These are phyloP conservation scores for Grosmannia serpens DNA, from an alignment of 2,329 filamentous ascomycete species.

Conservation along the genomic window DNA sequence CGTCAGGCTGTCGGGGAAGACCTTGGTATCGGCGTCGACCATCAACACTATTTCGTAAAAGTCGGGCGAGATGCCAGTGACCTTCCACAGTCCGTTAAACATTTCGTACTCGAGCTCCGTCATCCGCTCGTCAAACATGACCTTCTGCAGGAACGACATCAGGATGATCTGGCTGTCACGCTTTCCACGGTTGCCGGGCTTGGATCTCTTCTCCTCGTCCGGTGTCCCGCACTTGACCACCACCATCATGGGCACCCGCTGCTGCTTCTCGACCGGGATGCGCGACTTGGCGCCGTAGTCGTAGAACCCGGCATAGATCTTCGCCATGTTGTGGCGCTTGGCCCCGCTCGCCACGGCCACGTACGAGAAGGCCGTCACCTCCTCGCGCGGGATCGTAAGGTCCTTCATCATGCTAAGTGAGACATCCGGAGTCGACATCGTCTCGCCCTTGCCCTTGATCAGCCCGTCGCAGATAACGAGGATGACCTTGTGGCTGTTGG, in stretches of 20 bases:
- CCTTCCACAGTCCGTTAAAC: constrained; percentile 98
- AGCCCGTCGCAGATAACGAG: constrained; percentile 94
- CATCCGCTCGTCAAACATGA: constrained; percentile 99
- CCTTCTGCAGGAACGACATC: constrained; percentile 99
- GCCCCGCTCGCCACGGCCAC: constrained; percentile 91
- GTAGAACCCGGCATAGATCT: constrained; percentile 96
- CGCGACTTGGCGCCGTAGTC: constrained; percentile 77
- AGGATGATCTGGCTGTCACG: constrained; percentile 97
- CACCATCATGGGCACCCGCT: constrained; percentile 95
- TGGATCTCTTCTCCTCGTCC: constrained; percentile 66
- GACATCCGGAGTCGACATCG: constrained; percentile 78
- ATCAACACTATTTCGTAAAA: constrained; percentile 97
- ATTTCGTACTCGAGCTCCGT: constrained; percentile 98
- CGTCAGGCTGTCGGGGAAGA: constrained; percentile 94
- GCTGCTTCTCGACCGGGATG: constrained; percentile 77
- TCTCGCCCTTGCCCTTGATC: constrained; percentile 91
- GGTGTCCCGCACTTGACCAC: constrained; percentile 93
- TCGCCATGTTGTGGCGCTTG: constrained; percentile 99
- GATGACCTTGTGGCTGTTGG: constrained; percentile 97
- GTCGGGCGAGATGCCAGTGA: constrained; percentile 95
- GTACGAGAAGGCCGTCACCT: constrained; percentile 87
- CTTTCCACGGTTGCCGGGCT: constrained; percentile 96
- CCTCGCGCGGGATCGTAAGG: constrained; percentile 63
- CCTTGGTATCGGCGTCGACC: constrained; percentile 98
- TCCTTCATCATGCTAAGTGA: constrained; percentile 92